Evolutionary conservation across 805 yeast genomes (phyloP).

Genomic region (Yarrowia sp.): DNA sequence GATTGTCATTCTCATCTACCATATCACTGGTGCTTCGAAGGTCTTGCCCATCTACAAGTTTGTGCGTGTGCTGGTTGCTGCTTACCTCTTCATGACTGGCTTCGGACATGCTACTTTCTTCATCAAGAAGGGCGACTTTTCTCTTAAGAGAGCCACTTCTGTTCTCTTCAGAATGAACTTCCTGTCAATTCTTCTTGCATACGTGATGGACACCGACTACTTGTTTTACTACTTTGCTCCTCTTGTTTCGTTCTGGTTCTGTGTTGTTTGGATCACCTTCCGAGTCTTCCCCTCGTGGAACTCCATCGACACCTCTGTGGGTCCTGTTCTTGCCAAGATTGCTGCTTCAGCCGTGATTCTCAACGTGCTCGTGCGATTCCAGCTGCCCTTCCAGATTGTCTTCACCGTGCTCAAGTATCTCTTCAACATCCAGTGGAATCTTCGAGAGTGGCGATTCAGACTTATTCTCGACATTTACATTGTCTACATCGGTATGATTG

Average conservation of each 20-base stretch:
- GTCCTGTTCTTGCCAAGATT: slow-evolving; percentile 40
- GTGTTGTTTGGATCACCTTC: slow-evolving; percentile 44
- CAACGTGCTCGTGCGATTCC: slow-evolving; percentile 40
- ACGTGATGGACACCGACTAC: slow-evolving; percentile 45
- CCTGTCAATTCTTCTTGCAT: slow-evolving; percentile 43
- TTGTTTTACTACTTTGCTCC: slow-evolving; percentile 46
- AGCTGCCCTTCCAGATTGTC: slow-evolving; percentile 42
- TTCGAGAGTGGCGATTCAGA: slow-evolving; percentile 45
- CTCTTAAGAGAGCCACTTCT: slow-evolving; percentile 44
- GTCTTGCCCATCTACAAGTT: slow-evolving; percentile 44
- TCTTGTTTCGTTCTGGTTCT: slow-evolving; percentile 45
- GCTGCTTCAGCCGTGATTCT: slow-evolving; percentile 39
- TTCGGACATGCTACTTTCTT: slow-evolving; percentile 45
- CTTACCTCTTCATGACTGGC: slow-evolving; percentile 46
- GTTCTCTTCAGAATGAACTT: slow-evolving; percentile 44
- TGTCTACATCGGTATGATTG: slow-evolving; percentile 45
- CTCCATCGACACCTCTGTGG: slow-evolving; percentile 41
- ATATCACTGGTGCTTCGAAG: slow-evolving; percentile 46
- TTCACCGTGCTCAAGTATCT: slow-evolving; percentile 42
- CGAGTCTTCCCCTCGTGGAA: slow-evolving; percentile 40
- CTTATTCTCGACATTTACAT: slow-evolving; percentile 43
- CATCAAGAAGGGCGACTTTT: slow-evolving; percentile 44
- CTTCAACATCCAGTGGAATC: slow-evolving; percentile 44
- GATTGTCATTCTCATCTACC: slow-evolving; percentile 44
- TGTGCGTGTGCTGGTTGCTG: slow-evolving; percentile 45